Base-by-base conservation (phyloP, 805 yeast species). In the Zygotorulaspora florentina region DNA sequence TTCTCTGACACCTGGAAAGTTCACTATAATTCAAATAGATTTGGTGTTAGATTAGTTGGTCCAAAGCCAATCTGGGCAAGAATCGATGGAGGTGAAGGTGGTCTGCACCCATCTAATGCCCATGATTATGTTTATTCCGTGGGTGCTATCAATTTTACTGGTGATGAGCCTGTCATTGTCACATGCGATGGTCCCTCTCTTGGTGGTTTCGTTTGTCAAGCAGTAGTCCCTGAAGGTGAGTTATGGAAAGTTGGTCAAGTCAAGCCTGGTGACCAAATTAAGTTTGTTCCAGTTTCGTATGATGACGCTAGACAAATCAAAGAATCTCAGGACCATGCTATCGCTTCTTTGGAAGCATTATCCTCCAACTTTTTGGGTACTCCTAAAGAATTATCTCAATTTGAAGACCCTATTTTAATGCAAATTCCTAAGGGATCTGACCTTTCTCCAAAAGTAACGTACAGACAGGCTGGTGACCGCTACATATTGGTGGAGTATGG, bases 161-260 rank as follows among this genome's bases (percentile, higher is more conserved):
- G 99, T 68, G 98, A 93, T 69, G 98, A 91, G 68, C 98, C 98
- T 1, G 99, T 91, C 28, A 89, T 91, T 53, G 75, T 91, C 66
- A 88, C 98, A 2, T 87, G 97, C 63, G 99, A 91, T 69, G 98
- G 98, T 52, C 98, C 99, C 35, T 86, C 96, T 9, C 77, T 91
- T 47, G 98, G 99, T 61, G 99, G 99, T 1, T 93, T 91, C 62
- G 97, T 91, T 28, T 91, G 98, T 68, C 85, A 89, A 62, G 97
- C 95, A 8, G 97, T 93, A 48, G 96, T 93, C 53, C 86, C 88
- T 11, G 95, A 89, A 61, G 87, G 95, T 34, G 99, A 93, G 70
- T 80, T 93, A 84, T 91, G 98, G 98, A 93, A 93, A 72, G 86
- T 93, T 62, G 99, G 99, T 39, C 98, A 91, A 71, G 90, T 87